Conservation (phyloP, 768 basidiomycete species). For the Lentinula edodes region DNA sequence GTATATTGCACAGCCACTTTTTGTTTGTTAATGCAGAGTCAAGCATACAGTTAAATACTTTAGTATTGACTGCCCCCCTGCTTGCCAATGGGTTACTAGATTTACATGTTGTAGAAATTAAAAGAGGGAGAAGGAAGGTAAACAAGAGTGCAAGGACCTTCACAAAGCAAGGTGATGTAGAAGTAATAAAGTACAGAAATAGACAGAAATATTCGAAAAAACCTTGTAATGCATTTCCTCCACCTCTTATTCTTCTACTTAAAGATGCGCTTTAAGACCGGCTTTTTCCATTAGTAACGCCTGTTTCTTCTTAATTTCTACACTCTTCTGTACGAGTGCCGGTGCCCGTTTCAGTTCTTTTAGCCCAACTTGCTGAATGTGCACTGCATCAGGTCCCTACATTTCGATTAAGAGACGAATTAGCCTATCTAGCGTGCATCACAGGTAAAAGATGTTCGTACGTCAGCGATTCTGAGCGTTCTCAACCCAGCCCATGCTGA, state of each 20-base stretch:
- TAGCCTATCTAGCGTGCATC: conserved; percentile 6
- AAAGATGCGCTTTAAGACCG: conserved; percentile 56
- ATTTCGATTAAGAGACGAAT: conserved; percentile 3
- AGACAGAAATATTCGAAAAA: no score
- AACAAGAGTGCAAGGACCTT: no score
- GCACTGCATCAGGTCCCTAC: conserved; percentile 46
- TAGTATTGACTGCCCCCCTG: no score
- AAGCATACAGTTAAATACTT: no score
- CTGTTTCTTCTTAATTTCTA: conserved; percentile 57
- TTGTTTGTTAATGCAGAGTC: no score
- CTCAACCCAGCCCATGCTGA: conserved; percentile 71
- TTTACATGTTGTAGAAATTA: no score
- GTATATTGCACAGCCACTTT: conserved; percentile 5
- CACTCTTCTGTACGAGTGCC: conserved; percentile 46
- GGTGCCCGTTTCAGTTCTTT: conserved; percentile 79
- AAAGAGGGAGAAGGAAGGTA: no score
- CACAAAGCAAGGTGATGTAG: no score
- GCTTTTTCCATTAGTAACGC: conserved; percentile 48
- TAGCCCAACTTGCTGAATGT: conserved; percentile 93
- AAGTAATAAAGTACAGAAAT: no score
- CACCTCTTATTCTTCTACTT: conserved; percentile 3
- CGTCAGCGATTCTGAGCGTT: conserved; percentile 85
- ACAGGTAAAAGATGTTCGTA: conserved; percentile 19
- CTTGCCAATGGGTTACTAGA: no score
- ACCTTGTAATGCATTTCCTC: no score